Percentiles rank a stretch among this genome's conserved stretches.
Evolutionary conservation across 176 grass and related monocot species (phyloP).

Genomic region (Ensete ventricosum): DNA sequence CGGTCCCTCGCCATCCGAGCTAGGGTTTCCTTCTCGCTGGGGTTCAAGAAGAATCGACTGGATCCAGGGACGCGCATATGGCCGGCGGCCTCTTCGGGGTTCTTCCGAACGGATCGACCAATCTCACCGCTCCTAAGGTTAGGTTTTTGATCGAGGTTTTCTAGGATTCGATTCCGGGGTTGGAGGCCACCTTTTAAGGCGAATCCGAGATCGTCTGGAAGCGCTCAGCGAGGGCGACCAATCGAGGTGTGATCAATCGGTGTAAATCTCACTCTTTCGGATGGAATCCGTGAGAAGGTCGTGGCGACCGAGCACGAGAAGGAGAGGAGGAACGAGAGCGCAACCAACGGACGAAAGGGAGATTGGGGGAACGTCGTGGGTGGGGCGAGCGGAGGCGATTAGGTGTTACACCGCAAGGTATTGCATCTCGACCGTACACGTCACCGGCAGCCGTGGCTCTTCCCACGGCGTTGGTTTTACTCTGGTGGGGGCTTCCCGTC

Average conservation of each 20-base stretch:
- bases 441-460: background rate
- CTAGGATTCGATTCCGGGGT: background rate
- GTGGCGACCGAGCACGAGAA: too few species aligned
- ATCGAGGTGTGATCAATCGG: too few species aligned
- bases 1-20: slow-evolving; percentile 22
- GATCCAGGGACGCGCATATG: slow-evolving; percentile 13
- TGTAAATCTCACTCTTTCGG: too few species aligned
- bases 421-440: background rate
- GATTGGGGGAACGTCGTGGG: too few species aligned
- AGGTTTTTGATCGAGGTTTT: background rate
- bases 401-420: background rate
- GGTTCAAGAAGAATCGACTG: slow-evolving; percentile 18
- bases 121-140: background rate
- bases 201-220: background rate
- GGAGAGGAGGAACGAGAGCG: too few species aligned
- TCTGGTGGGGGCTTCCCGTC: too few species aligned
- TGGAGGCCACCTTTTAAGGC: too few species aligned
- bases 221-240: too few species aligned
- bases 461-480: too few species aligned
- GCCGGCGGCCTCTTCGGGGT: background rate
- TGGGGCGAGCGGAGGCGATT: background rate
- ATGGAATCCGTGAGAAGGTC: too few species aligned
- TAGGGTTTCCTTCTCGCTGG: slow-evolving; percentile 14
- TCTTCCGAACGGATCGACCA: background rate
- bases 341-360: background rate